Conservation (phyloP, 73 alveolate species). For the Paramecium sexaurelia region DNA sequence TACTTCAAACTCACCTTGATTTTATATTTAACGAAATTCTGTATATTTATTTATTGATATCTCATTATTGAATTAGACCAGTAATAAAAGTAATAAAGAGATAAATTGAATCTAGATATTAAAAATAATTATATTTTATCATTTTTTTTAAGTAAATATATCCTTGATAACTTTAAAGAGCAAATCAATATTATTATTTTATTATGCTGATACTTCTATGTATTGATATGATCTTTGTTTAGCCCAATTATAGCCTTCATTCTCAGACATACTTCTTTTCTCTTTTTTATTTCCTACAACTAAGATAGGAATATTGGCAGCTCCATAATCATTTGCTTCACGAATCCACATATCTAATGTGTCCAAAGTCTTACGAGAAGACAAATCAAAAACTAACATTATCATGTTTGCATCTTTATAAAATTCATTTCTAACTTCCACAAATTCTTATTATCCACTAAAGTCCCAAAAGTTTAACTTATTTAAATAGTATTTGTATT, state of each 20-base stretch:
- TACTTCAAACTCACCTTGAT: no score
- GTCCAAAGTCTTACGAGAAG: slow-evolving; percentile 69
- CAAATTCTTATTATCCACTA: slow-evolving; percentile 72
- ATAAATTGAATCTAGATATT: no score
- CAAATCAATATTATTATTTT: neutral
- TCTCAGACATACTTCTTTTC: neutral
- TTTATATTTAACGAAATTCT: no score
- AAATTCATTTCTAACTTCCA: slow-evolving; percentile 81
- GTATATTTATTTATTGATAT: no score
- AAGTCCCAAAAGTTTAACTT: slow-evolving; percentile 74
- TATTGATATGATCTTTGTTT: slow-evolving; percentile 8
- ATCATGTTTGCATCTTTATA: slow-evolving; percentile 74
- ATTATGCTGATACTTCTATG: neutral
- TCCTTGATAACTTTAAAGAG: neutral
- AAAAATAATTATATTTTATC: neutral
- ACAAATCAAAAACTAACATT: slow-evolving; percentile 72
- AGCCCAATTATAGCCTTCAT: slow-evolving; percentile 47
- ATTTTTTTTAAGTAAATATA: neutral
- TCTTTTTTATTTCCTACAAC: slow-evolving; percentile 38
- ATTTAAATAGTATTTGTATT: neutral
- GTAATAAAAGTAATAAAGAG: no score
- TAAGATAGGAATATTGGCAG: neutral
- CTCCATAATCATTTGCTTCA: slow-evolving; percentile 23
- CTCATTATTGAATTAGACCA: no score
- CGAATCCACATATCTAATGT: slow-evolving; percentile 70